These are phyloP conservation scores for Suhomyces prunicola DNA, from an alignment of 805 yeast species.

Conservation along the genomic window DNA sequence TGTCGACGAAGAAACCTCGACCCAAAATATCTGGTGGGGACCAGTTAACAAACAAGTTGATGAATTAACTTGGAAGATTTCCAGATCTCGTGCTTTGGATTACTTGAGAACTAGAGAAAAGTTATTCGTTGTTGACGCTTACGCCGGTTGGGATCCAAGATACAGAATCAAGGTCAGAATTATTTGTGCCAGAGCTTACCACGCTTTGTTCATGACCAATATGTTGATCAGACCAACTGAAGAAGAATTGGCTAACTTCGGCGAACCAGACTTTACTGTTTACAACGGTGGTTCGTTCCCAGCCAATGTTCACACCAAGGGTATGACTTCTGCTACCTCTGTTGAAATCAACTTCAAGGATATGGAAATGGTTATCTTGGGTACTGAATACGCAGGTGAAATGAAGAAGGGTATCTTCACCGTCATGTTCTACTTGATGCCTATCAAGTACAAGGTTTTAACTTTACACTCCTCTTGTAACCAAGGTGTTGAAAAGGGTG, in stretches of 20 bases:
- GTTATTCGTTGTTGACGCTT: constrained; percentile 93
- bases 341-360: constrained; percentile 95
- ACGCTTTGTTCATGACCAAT: constrained; percentile 95
- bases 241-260: constrained; percentile 84
- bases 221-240: constrained; percentile 94
- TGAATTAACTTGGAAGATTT: constrained; percentile 91
- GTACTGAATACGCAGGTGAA: constrained; percentile 99
- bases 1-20: constrained; percentile 88
- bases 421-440: constrained; percentile 98
- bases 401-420: constrained; percentile 99
- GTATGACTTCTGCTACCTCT: constrained; percentile 95
- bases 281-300: constrained; percentile 99
- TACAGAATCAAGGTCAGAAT: constrained; percentile 94
- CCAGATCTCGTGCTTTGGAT: constrained; percentile 95
- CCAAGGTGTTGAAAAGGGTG: constrained; percentile 78
- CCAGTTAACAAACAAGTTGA: constrained; percentile 95
- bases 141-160: constrained; percentile 98
- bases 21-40: constrained; percentile 96
- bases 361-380: constrained; percentile 98
- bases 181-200: constrained; percentile 98
- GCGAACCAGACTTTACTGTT: constrained; percentile 97
- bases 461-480: constrained; percentile 95
- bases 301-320: constrained; percentile 92
- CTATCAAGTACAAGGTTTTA: constrained; percentile 83
- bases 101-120: constrained; percentile 94